phyloP scores from a whole-genome alignment of 1,284 basidiomycete species.

The Entoloma clypeatum region DNA sequence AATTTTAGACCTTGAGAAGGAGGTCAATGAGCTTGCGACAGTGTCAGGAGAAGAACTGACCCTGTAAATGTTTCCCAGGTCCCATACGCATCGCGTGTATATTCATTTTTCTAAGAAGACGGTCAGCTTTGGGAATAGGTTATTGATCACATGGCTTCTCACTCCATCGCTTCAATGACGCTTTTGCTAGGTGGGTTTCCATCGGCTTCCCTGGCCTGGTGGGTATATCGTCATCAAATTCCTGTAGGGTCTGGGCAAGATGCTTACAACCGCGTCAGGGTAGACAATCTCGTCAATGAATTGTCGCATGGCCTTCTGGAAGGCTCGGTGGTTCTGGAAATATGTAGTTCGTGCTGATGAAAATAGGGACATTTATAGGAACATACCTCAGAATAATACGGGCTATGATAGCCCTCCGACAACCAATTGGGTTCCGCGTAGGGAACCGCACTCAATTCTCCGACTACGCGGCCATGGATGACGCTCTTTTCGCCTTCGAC shows the following conservation, averaged over 20 bases:
- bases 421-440: constrained; percentile 86
- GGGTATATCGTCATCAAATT: neutral
- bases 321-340: constrained; percentile 44
- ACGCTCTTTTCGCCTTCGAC: constrained; percentile 64
- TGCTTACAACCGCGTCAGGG: constrained; percentile 49
- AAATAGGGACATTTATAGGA: neutral
- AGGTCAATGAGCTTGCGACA: neutral
- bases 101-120: constrained; percentile 55
- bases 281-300: constrained; percentile 55
- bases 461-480: constrained; percentile 49
- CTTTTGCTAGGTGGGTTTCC: constrained; percentile 65
- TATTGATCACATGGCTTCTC: constrained; percentile 20
- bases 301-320: constrained; percentile 55
- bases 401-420: constrained; percentile 56
- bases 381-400: constrained; percentile 65
- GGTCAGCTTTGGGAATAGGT: constrained; percentile 1
- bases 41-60: constrained; percentile 46
- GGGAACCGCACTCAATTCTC: constrained; percentile 68
- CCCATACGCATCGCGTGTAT: constrained; percentile 87
- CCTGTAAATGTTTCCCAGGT: constrained; percentile 76
- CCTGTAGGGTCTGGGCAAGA: neutral
- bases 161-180: constrained; percentile 63
- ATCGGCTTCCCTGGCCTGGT: constrained; percentile 58
- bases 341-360: constrained; percentile 1
- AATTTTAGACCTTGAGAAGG: constrained; percentile 49